These are phyloP conservation scores for Diaporthe caulivora DNA, from an alignment of 2,329 filamentous ascomycete genomes.

Conservation along the genomic window DNA sequence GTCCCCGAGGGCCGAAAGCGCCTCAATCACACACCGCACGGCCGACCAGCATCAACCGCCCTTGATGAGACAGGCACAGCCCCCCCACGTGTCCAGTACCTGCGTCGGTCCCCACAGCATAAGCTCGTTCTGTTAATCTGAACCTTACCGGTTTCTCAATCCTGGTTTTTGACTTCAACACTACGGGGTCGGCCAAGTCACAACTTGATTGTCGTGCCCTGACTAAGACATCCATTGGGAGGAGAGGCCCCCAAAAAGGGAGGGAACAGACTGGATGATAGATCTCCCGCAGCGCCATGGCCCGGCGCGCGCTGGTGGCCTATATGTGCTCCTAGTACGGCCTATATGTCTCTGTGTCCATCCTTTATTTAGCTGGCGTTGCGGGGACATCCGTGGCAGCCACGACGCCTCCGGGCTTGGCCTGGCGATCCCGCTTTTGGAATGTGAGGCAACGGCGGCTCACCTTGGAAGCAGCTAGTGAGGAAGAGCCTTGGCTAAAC, in stretches of 20 bases:
- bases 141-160: not conserved
- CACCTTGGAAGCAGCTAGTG: not conserved
- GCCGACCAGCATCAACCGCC: not conserved
- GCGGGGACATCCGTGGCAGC: conserved; percentile 3
- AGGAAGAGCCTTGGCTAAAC: not conserved
- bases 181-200: not conserved
- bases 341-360: not conserved
- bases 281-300: not conserved
- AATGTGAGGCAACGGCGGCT: not conserved
- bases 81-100: conserved; percentile 1
- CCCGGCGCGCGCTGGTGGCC: not conserved
- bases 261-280: not conserved
- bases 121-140: not conserved
- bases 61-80: conserved; percentile 11
- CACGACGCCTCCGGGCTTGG: not conserved
- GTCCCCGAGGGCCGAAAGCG: conserved; percentile 7
- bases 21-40: not conserved
- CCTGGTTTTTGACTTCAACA: not conserved
- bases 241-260: not conserved
- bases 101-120: conserved; percentile 13
- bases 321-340: not conserved
- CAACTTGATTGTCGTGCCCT: conserved; percentile 14
- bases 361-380: not conserved
- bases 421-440: conserved; percentile 11
- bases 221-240: not conserved